phyloP scores from a whole-genome alignment of 2,329 filamentous ascomycete genomes.

The Xylariaceae sp. region DNA sequence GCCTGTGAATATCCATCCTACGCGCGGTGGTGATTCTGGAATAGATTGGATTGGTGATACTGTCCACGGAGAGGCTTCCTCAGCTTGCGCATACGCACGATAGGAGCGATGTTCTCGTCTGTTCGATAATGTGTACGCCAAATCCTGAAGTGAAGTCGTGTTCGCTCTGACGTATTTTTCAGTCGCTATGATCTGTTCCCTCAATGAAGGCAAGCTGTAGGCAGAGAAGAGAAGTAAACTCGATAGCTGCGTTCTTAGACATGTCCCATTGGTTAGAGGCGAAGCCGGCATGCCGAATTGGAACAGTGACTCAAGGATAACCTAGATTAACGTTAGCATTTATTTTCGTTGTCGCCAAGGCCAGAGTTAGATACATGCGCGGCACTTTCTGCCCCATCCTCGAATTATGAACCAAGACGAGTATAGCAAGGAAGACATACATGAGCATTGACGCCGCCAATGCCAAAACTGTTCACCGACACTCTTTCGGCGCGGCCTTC shows the following conservation, averaged over 20 bases:
- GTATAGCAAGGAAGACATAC: no score
- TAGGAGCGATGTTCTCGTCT: conserved; percentile 13
- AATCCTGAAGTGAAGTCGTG: conserved; percentile 8
- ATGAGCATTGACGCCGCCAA: conserved; percentile 36
- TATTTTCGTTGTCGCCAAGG: no score
- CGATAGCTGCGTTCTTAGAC: no score
- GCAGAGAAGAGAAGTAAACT: no score
- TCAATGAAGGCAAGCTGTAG: no score
- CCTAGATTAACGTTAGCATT: no score
- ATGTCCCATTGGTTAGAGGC: no score
- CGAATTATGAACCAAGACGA: no score
- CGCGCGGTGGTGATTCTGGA: conserved; percentile 1
- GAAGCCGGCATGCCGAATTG: not conserved
- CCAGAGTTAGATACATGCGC: no score
- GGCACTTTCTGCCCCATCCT: no score
- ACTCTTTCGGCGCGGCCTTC: conserved; percentile 18
- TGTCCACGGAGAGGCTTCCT: conserved; percentile 1
- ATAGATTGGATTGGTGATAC: conserved; percentile 5
- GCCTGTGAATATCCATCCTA: conserved; percentile 22
- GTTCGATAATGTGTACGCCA: conserved; percentile 15
- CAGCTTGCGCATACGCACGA: conserved; percentile 10
- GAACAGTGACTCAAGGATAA: conserved; percentile 15
- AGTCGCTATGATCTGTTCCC: not conserved
- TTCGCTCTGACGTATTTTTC: conserved; percentile 5
- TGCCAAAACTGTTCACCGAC: conserved; percentile 33